Percentiles rank a stretch among this genome's conserved stretches.
Evolutionary conservation across 2,329 filamentous ascomycete genomes (phyloP).

Genomic region (Ceratocystis alfenasii): DNA sequence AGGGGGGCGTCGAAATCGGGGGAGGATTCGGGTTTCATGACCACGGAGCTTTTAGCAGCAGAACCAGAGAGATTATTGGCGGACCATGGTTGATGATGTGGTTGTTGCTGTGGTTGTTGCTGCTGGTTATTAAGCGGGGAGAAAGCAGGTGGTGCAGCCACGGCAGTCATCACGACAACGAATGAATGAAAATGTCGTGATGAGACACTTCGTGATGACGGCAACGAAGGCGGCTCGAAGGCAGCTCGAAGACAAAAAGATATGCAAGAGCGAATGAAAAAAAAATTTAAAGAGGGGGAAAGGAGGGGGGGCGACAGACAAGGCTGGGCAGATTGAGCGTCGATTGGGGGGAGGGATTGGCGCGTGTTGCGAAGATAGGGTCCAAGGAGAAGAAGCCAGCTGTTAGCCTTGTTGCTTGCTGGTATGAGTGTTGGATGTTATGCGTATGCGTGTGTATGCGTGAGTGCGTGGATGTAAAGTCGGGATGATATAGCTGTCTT

Average conservation of each 20-base stretch:
- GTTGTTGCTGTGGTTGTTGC: constrained; percentile 25
- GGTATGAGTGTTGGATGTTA: no score
- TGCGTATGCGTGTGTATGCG: no score
- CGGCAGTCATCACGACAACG: constrained; percentile 46
- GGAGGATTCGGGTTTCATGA: not conserved
- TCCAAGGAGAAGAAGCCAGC: not conserved
- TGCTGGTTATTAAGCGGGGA: constrained; percentile 49
- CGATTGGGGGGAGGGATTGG: not conserved
- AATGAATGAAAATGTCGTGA: constrained; percentile 11
- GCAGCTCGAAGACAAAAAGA: not conserved
- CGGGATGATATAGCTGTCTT: no score
- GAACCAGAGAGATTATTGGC: constrained; percentile 26
- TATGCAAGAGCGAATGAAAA: not conserved
- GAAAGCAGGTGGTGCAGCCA: constrained; percentile 53
- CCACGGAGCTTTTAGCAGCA: constrained; percentile 5
- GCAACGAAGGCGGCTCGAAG: constrained; percentile 9
- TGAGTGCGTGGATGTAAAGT: no score
- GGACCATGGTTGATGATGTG: constrained; percentile 25
- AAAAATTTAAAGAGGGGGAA: constrained; percentile 8
- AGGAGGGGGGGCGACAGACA: not conserved
- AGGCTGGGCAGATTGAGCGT: not conserved
- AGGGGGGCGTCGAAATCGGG: not conserved
- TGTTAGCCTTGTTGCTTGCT: not conserved
- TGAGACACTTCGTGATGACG: constrained; percentile 8
- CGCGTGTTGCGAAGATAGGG: constrained; percentile 1